Evolutionary conservation across 2,329 filamentous ascomycete genomes (phyloP).

Genomic region (Trichocomaceae sp.): DNA sequence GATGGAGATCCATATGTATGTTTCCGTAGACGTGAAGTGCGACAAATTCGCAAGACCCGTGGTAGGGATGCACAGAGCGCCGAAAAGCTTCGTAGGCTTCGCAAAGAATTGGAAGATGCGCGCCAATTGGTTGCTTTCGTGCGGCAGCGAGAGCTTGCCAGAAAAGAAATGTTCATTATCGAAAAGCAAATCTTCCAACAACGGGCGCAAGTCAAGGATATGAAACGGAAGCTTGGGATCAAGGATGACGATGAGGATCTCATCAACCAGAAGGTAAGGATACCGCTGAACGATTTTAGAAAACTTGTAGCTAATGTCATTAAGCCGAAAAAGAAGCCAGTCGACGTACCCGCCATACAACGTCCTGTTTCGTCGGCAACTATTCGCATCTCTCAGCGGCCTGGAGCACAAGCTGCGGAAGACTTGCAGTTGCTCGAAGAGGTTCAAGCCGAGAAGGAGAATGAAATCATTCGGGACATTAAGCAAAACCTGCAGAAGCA

Average conservation of each 20-base stretch:
- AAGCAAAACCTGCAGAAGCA: slow-evolving; percentile 83
- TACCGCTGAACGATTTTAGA: slow-evolving; percentile 24
- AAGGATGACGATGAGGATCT: slow-evolving; percentile 91
- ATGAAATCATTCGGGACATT: slow-evolving; percentile 72
- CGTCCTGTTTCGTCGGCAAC: slow-evolving; percentile 57
- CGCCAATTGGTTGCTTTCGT: slow-evolving; percentile 72
- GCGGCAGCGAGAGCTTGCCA: slow-evolving; percentile 70
- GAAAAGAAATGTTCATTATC: slow-evolving; percentile 66
- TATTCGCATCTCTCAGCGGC: slow-evolving; percentile 62
- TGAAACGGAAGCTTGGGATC: slow-evolving; percentile 81
- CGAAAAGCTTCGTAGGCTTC: slow-evolving; percentile 87
- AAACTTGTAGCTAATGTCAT: slow-evolving; percentile 34
- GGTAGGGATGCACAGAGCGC: slow-evolving; percentile 88
- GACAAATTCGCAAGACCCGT: slow-evolving; percentile 89
- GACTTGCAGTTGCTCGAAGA: slow-evolving; percentile 74
- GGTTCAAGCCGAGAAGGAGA: slow-evolving; percentile 71
- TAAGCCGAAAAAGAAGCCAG: slow-evolving; percentile 65
- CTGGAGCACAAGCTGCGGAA: slow-evolving; percentile 67
- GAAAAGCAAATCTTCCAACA: slow-evolving; percentile 79
- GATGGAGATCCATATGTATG: slow-evolving; percentile 97
- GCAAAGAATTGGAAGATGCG: slow-evolving; percentile 84
- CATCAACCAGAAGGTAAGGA: slow-evolving; percentile 80
- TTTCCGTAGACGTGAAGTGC: slow-evolving; percentile 89
- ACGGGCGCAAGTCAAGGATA: slow-evolving; percentile 72
- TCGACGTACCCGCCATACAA: slow-evolving; percentile 56